These are phyloP conservation scores for Ogataea polymorpha DNA, from an alignment of 805 yeast genomes.

Conservation along the genomic window DNA sequence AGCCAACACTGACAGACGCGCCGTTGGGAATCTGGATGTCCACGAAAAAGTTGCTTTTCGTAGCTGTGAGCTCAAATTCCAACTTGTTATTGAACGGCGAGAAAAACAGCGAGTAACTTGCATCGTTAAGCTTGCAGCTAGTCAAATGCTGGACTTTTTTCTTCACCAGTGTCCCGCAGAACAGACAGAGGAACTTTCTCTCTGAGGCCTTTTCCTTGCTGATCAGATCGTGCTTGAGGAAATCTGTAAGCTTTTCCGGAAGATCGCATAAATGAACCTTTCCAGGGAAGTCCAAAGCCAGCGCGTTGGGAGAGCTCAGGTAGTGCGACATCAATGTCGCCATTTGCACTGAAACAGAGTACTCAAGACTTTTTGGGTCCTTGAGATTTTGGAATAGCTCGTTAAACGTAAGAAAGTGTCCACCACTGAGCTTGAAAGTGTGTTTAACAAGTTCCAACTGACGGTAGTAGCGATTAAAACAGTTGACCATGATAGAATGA, in stretches of 20 bases:
- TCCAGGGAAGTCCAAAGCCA: constrained; percentile 29
- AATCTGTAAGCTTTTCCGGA: constrained; percentile 38
- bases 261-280: constrained; percentile 23
- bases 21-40: constrained; percentile 27
- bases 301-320: constrained; percentile 31
- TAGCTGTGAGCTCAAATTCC: constrained; percentile 17
- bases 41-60: constrained; percentile 28
- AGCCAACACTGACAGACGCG: constrained; percentile 36
- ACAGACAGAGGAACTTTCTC: constrained; percentile 21
- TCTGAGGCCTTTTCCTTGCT: constrained; percentile 25
- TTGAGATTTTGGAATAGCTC: constrained; percentile 18
- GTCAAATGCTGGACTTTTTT: constrained; percentile 16
- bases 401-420: constrained; percentile 23
- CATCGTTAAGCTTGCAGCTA: constrained; percentile 22
- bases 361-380: constrained; percentile 16
- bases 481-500: constrained; percentile 35
- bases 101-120: constrained; percentile 22
- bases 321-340: constrained; percentile 8
- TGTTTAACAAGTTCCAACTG: constrained; percentile 32
- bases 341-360: constrained; percentile 19
- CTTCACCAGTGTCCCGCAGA: constrained; percentile 25
- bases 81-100: constrained; percentile 28
- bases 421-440: constrained; percentile 26
- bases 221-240: constrained; percentile 45
- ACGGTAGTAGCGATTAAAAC: constrained; percentile 30